phyloP scores from a whole-genome alignment of 176 grass and related monocot genomes.

The Typha latifolia region DNA sequence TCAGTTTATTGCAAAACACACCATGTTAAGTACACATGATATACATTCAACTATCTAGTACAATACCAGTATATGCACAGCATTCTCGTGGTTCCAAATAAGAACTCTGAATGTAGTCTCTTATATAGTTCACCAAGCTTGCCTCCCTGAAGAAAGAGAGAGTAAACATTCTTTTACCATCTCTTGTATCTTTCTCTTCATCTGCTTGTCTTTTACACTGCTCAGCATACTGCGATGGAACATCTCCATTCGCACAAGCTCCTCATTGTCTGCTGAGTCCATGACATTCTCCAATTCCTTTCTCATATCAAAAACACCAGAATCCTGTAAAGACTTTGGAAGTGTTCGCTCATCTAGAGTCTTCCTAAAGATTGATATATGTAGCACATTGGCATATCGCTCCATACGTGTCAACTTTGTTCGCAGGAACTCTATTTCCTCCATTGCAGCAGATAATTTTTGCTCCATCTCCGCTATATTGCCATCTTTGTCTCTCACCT shows the following conservation, averaged over 20 bases:
- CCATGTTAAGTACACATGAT: too few species aligned
- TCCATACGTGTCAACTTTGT: constrained; percentile 77
- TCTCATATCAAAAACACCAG: constrained; percentile 68
- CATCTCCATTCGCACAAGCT: constrained; percentile 66
- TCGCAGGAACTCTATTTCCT: constrained; percentile 47
- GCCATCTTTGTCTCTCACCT: constrained; percentile 18
- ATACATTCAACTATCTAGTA: too few species aligned
- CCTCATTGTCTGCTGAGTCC: constrained; percentile 53
- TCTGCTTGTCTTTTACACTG: constrained; percentile 75
- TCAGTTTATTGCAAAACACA: too few species aligned
- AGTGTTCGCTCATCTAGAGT: constrained; percentile 54
- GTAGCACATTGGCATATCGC: constrained; percentile 77
- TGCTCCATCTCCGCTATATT: constrained; percentile 36
- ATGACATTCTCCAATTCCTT: constrained; percentile 84
- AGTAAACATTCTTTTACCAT: constrained; percentile 71
- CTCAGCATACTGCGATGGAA: constrained; percentile 80
- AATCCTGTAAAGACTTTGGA: constrained; percentile 55
- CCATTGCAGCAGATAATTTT: constrained; percentile 46
- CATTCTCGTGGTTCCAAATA: too few species aligned
- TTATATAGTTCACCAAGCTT: constrained; percentile 2
- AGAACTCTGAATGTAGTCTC: too few species aligned
- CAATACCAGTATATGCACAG: too few species aligned
- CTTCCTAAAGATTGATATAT: constrained; percentile 92
- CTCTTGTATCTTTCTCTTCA: constrained; percentile 62
- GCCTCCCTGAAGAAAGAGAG: constrained; percentile 55